A percentile compares a stretch with the other conserved stretches of the same genome.
Conservation (phyloP, 495 filamentous ascomycete species). For the Penicillium steckii region DNA sequence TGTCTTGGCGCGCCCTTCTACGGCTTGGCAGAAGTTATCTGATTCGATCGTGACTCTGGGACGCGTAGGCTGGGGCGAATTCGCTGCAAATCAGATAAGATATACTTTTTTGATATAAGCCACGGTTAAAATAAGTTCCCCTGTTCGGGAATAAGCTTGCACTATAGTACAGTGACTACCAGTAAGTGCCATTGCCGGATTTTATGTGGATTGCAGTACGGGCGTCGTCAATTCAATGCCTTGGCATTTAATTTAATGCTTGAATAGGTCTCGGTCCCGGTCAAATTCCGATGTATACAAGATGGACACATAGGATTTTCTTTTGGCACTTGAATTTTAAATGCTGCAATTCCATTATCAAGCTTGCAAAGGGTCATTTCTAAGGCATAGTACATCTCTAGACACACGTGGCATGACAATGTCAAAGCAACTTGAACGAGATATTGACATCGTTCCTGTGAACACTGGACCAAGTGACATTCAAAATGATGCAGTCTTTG, state of each 20-base stretch:
- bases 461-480: background rate
- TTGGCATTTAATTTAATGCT: background rate
- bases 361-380: no score
- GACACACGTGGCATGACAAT: background rate
- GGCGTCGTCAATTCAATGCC: background rate
- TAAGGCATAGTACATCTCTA: no score
- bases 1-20: constrained; percentile 2
- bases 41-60: constrained; percentile 9
- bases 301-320: background rate
- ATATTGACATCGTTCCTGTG: background rate
- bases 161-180: no score
- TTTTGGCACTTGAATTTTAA: background rate
- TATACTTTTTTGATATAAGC: background rate
- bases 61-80: background rate
- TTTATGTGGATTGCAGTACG: background rate
- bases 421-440: background rate
- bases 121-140: background rate
- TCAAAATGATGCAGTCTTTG: background rate
- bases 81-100: background rate
- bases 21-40: constrained; percentile 22
- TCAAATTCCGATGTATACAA: background rate
- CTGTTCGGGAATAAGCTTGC: background rate
- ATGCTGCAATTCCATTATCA: background rate
- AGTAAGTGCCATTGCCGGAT: no score
- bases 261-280: background rate